Conservation (phyloP, 202 grass and related monocot species). For the Setaria viridis region DNA sequence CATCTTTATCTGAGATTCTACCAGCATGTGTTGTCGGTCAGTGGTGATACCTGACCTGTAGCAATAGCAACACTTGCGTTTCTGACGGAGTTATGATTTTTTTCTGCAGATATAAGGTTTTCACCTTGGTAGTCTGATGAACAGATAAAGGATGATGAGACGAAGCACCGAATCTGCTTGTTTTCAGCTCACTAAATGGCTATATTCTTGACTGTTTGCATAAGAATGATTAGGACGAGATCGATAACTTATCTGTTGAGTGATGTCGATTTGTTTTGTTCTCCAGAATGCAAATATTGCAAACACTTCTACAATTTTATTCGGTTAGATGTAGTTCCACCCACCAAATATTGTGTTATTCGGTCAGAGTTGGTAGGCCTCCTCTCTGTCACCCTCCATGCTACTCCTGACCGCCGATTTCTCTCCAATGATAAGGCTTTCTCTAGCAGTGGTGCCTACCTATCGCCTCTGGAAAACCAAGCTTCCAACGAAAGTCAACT, state of each 20-base stretch:
- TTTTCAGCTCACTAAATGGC: neutral
- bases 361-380: too few species aligned
- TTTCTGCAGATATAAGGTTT: conserved; percentile 5
- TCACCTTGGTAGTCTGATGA: neutral
- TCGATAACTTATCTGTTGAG: neutral
- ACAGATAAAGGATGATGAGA: neutral
- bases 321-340: neutral
- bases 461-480: too few species aligned
- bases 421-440: too few species aligned
- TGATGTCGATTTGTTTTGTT: neutral
- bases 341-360: too few species aligned
- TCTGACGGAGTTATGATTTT: neutral
- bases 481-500: too few species aligned
- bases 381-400: too few species aligned
- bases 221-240: neutral
- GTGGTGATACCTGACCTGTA: neutral
- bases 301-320: neutral
- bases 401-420: too few species aligned
- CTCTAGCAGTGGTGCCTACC: too few species aligned
- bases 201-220: neutral
- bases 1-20: neutral
- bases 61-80: neutral
- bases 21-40: neutral
- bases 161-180: neutral
- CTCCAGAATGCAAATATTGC: neutral